phyloP scores from a whole-genome alignment of 129 eudicot species.

The Solidago caesia region DNA sequence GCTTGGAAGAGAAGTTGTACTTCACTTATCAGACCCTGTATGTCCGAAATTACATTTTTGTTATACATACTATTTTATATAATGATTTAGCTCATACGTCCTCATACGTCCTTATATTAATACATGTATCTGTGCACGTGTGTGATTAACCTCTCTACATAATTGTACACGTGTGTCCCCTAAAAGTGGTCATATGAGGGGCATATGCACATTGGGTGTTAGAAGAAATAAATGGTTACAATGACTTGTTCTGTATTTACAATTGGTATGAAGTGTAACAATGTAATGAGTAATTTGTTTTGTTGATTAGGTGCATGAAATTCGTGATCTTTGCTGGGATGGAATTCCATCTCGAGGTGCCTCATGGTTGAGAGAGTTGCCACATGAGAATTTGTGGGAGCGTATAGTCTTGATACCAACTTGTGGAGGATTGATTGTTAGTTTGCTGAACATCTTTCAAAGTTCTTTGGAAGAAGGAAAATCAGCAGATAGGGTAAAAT shows the following conservation, averaged over 20 bases:
- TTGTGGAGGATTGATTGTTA: slow-evolving; percentile 76
- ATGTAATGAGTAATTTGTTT: not conserved
- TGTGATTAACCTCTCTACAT: not conserved
- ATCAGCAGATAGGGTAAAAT: slow-evolving; percentile 36
- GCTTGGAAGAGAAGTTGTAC: not conserved
- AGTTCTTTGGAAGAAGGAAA: slow-evolving; percentile 44
- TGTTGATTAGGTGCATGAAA: slow-evolving; percentile 73
- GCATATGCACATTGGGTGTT: not conserved
- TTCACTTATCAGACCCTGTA: not conserved
- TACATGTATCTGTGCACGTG: not conserved
- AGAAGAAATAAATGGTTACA: too few species aligned
- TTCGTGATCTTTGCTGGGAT: slow-evolving; percentile 83
- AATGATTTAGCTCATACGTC: not conserved
- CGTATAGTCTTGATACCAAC: slow-evolving; percentile 69
- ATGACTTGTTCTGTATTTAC: not conserved
- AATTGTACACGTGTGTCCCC: not conserved
- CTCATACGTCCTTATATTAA: not conserved
- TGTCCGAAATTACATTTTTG: not conserved
- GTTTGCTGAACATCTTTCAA: slow-evolving; percentile 54
- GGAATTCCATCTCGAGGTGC: slow-evolving; percentile 80
- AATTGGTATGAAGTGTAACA: not conserved
- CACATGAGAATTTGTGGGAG: slow-evolving; percentile 50
- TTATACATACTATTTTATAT: too few species aligned
- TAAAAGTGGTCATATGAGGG: not conserved
- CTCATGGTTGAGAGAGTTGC: slow-evolving; percentile 77